Percentiles rank a stretch among this genome's conserved stretches.
phyloP scores from a whole-genome alignment of 208 protist species.

The Trypanosoma mega region DNA sequence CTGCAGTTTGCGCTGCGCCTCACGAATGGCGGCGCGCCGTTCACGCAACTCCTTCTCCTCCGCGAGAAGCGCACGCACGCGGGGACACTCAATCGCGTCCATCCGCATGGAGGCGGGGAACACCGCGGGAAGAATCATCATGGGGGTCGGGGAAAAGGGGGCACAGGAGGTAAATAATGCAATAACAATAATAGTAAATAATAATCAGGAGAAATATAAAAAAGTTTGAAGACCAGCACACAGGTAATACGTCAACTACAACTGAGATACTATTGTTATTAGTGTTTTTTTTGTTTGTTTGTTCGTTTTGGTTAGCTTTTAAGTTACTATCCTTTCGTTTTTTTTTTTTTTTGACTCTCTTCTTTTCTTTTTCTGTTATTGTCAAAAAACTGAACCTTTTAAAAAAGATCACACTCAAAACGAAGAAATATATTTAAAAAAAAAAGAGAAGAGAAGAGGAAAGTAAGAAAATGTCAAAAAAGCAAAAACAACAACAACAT shows the following conservation, averaged over 20 bases:
- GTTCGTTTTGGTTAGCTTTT: no score
- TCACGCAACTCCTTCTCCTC: slow-evolving; percentile 35
- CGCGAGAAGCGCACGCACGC: slow-evolving; percentile 10
- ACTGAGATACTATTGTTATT: no score
- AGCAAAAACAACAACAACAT: slow-evolving; percentile 6
- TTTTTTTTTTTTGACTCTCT: no score
- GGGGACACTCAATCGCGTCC: slow-evolving; percentile 22
- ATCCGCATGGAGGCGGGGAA: slow-evolving; percentile 34
- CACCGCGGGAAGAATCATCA: slow-evolving; percentile 5
- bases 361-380: no score
- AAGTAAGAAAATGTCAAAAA: slow-evolving; percentile 7
- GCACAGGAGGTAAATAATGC: no score
- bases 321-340: no score
- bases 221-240: no score
- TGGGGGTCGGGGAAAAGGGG: no score
- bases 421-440: not conserved
- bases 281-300: no score
- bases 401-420: not conserved
- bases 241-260: no score
- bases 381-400: not conserved
- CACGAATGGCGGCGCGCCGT: slow-evolving; percentile 9
- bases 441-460: slow-evolving; percentile 6
- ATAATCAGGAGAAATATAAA: no score
- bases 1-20: slow-evolving; percentile 18
- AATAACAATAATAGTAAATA: no score